Conservation (phyloP, 768 basidiomycete genomes). For the Tephrocybe sp. region DNA sequence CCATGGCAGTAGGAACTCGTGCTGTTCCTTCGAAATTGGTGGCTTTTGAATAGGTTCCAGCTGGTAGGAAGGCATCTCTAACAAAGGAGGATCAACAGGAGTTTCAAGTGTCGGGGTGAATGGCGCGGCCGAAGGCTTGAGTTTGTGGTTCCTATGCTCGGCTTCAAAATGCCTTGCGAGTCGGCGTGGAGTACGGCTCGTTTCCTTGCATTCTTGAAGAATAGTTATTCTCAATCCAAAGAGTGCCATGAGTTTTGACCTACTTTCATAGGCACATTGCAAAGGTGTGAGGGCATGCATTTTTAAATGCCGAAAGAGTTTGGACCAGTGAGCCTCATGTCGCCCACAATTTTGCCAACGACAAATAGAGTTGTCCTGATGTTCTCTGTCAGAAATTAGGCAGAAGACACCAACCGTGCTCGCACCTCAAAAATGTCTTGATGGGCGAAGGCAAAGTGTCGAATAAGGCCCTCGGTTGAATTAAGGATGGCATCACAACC, state of each 20-base stretch:
- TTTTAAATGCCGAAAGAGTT: slow-evolving; percentile 47
- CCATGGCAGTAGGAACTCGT: slow-evolving; percentile 50
- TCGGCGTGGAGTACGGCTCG: slow-evolving; percentile 43
- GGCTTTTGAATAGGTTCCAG: slow-evolving; percentile 41
- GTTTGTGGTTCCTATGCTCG: slow-evolving; percentile 30
- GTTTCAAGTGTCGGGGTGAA: slow-evolving; percentile 26
- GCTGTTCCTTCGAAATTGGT: slow-evolving; percentile 48
- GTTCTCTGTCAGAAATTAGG: neutral
- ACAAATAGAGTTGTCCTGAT: slow-evolving; percentile 37
- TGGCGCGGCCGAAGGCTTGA: slow-evolving; percentile 33
- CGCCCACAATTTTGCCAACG: slow-evolving; percentile 57
- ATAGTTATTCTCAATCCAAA: neutral
- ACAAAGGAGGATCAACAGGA: slow-evolving; percentile 35
- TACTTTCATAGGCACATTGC: slow-evolving; percentile 53
- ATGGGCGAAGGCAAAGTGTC: slow-evolving; percentile 38
- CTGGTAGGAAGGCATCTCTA: slow-evolving; percentile 47
- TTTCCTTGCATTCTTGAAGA: slow-evolving; percentile 49
- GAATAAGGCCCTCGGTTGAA: slow-evolving; percentile 43
- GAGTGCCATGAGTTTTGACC: slow-evolving; percentile 5
- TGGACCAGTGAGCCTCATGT: slow-evolving; percentile 30
- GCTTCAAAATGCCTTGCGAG: slow-evolving; percentile 47
- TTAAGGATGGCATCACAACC: slow-evolving; percentile 55
- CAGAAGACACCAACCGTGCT: neutral
- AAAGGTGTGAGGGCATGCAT: slow-evolving; percentile 46
- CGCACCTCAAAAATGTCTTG: slow-evolving; percentile 10